Evolutionary conservation across 78 protist genomes (phyloP), one percentile per base, ranked within the genome.

Genomic region (Dictyostelium citrinum): DNA sequence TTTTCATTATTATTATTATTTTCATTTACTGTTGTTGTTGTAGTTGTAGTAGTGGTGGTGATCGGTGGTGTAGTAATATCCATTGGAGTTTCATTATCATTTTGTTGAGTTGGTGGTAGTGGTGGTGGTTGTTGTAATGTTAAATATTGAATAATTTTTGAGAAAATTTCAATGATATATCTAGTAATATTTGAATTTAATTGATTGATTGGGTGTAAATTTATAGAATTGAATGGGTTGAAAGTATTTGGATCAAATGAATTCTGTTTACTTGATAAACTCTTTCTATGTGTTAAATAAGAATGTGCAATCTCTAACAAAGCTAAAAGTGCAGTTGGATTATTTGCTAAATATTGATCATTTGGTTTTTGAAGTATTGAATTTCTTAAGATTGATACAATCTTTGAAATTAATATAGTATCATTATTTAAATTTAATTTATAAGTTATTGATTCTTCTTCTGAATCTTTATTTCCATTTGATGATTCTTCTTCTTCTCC

Each of bases 111-210:
- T 76, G 55, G 4, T 29, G 35, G 39, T 14, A 22, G 22, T 67
- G 39, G 11, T 29, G 41, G 14, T 39, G 82, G 61, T 64, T 31
- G 39, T 14, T 49, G 41, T 27, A 84, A 27, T n/a, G 91, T 27
- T 10, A 84, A 14, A 10, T 72, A 20, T 58, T 70, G 51, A 5
- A 67, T 43, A 6, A 85, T 85, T 64, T 85, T 85, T 74, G 91
- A 85, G n/a, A 85, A 85, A 7, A 85, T 85, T 43, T 85, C 91
- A 14, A 85, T n/a, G 3, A 85, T 74, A 29, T 85, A 60, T 20
- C 51, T 31, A 7, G 82, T 5, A 20, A 71, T 74, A 55, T 55
- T 84, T 33, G 74, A 29, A 20, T 24, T 55, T 1, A 80, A n/a
- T 12, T 49, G 35, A 55, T 67, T 24, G 33, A 67, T 67, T 24